phyloP scores from a whole-genome alignment of 768 basidiomycete genomes.

The Boletus rufocinnamomeus region DNA sequence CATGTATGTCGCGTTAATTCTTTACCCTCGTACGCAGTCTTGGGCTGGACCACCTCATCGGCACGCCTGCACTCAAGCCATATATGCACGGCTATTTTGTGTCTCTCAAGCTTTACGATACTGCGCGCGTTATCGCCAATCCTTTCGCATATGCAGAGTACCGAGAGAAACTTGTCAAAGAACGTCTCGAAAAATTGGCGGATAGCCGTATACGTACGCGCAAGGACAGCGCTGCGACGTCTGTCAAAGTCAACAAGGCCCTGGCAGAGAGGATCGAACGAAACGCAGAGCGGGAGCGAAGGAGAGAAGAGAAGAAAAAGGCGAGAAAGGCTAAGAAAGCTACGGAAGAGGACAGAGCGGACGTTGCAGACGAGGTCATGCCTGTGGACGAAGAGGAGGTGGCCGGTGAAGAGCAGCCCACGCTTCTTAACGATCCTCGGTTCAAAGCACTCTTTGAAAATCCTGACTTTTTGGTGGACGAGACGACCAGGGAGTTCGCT shows the following conservation, averaged over 20 bases:
- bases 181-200: slow-evolving; percentile 91
- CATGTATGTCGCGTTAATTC: slow-evolving; percentile 1
- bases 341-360: slow-evolving; percentile 36
- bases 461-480: slow-evolving; percentile 90
- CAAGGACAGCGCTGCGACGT: slow-evolving; percentile 50
- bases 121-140: slow-evolving; percentile 93
- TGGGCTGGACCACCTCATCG: slow-evolving; percentile 92
- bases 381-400: slow-evolving; percentile 31
- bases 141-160: slow-evolving; percentile 95
- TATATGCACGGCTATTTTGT: slow-evolving; percentile 99
- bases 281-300: slow-evolving; percentile 54
- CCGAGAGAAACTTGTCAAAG: slow-evolving; percentile 81
- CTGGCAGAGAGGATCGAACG: slow-evolving; percentile 79
- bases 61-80: slow-evolving; percentile 93
- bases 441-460: slow-evolving; percentile 91
- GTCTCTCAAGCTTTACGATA: slow-evolving; percentile 93
- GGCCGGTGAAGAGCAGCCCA: slow-evolving; percentile 35
- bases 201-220: slow-evolving; percentile 86
- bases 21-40: slow-evolving; percentile 50
- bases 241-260: slow-evolving; percentile 61
- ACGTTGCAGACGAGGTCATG: slow-evolving; percentile 35
- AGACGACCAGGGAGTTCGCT: slow-evolving; percentile 84
- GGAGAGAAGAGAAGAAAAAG: slow-evolving; percentile 56
- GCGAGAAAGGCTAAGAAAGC: slow-evolving; percentile 44
- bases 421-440: slow-evolving; percentile 79